Base-by-base conservation (phyloP, 352 stramenopile genomes). In the Phytophthora cryptogea region DNA sequence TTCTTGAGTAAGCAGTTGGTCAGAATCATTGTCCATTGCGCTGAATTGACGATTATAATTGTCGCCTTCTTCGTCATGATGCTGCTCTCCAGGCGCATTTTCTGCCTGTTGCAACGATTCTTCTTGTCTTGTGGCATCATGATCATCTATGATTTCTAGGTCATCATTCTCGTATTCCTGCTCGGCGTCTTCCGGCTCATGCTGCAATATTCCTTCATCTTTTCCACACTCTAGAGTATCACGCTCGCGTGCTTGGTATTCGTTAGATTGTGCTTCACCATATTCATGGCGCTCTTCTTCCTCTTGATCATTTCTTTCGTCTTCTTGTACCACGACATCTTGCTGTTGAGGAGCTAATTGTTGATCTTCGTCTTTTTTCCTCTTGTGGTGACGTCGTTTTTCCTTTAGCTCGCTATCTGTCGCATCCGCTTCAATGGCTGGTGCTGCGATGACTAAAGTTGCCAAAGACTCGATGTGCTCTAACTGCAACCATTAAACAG, bases 391-490 rank as follows among this genome's bases (percentile, higher is more conserved):
- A 3, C 31, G 14, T 30, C 48, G 23, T 17, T 50, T 49, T 20
- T 60, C 28, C 2, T 51, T 33, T 3, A 8, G 33, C 8, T 63
- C 56, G 14, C 39, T 14, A 14, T 58, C 17, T 1, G 54, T 37
- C 23, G 30, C 16, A 14, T 49, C 27, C 5, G 11, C n/a, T 31
- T 68, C 36, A 30, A 56, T 43, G 4, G n/a, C 45, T 11, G 35
- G 33, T 58, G 52, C 28, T 3, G 49, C 4, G 13, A 76, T 57
- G 2, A 86, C 44, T 33, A 90, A 48, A 13, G 72, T 74, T 20
- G 66, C 54, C 16, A 89, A 57, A 5, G 72, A 76, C 46, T 83
- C 78, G 16, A 86, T 73, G 11, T 83, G 66, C 30, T 88, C 74
- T 37, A 89, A 52, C 67, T 83, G 44, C 6, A 14, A 49, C 27